Base-by-base conservation (phyloP, 2,329 filamentous ascomycete species). In the Pseudonectria buxi region DNA sequence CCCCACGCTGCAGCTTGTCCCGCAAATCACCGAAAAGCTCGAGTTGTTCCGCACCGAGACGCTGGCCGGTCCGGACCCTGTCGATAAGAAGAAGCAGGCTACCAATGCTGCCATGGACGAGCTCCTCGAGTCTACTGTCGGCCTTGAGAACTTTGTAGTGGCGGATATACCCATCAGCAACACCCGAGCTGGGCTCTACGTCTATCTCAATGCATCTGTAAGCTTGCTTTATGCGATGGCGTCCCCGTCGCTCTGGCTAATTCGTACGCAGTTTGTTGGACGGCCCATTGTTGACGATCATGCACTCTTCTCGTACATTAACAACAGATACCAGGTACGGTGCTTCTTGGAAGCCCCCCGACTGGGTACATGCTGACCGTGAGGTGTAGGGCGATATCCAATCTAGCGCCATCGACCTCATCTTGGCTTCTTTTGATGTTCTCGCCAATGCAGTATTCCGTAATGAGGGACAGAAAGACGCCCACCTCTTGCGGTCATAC, bases 371-470 rank as follows among this genome's bases (percentile, higher is more conserved):
- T 32, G 40, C 36, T 50, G 36, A 50, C 34, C 18, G 2, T 26
- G 7, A 7, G n/a, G n/a, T 13, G 4, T 36, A 88, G 74, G 83
- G 83, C 26, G 84, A 95, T 50, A 72, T 84, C 28, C 83, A 90
- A 58, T 73, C 76, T 10, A 79, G 87, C 29, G 78, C 85, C 1
- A 78, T 87, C 35, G 88, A 95, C 50, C 69, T 96, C 2, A 83
- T 96, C 28, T 74, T 90, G 9, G 86, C 88, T 2, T 81, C 88
- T 0, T 96, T 98, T 53, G 89, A 96, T 50, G 74, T 94, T 5
- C 69, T 98, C 12, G 85, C 88, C 25, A 94, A 94, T 52, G 83
- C 84, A 5, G 84, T 90, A 44, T 86, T 92, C 47, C 77, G 71
- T 6, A 72, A 69, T 28, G 72, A 78, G 43, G 68, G 67, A 1